Percentiles rank a stretch among this genome's conserved stretches.
These are phyloP conservation scores for Crithidia expoeki DNA, from an alignment of 208 protist species.

Conservation along the genomic window DNA sequence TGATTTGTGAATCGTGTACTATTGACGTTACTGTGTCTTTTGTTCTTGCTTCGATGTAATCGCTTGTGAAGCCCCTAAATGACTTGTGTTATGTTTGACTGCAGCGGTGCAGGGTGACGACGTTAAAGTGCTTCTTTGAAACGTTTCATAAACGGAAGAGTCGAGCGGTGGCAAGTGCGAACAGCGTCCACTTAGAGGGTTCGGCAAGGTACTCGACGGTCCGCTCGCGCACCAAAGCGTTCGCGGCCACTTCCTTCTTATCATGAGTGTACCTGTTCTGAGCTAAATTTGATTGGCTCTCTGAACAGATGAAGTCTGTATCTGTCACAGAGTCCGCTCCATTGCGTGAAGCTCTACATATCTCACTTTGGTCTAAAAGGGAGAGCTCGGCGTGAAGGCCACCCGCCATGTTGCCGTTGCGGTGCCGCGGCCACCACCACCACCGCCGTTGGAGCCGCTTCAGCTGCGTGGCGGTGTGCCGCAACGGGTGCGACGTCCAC, in stretches of 20 bases:
- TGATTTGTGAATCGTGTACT: no score
- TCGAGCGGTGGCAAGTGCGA: conserved; percentile 48
- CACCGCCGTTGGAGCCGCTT: conserved; percentile 1
- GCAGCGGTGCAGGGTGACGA: no score
- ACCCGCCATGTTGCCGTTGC: not conserved
- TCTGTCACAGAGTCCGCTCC: no score
- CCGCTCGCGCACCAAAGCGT: conserved; percentile 63
- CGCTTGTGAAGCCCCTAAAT: no score
- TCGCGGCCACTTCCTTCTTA: conserved; percentile 27
- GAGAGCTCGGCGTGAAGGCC: conserved; percentile 42
- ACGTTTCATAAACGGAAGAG: conserved; percentile 46
- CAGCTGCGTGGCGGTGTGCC: conserved; percentile 12
- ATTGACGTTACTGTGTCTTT: no score
- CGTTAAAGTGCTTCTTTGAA: not conserved
- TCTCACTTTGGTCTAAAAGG: not conserved
- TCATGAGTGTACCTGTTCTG: no score
- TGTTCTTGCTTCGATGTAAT: no score
- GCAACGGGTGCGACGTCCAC: conserved; percentile 34
- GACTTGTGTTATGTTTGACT: no score
- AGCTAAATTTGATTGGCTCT: no score
- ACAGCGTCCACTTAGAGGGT: conserved; percentile 46
- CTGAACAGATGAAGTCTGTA: no score
- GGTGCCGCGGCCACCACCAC: conserved; percentile 3
- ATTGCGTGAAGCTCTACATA: no score
- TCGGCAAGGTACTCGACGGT: conserved; percentile 72